Evolutionary conservation across 1,139 yeast species (phyloP).

Genomic region (Blastobotrys capitulatus): DNA sequence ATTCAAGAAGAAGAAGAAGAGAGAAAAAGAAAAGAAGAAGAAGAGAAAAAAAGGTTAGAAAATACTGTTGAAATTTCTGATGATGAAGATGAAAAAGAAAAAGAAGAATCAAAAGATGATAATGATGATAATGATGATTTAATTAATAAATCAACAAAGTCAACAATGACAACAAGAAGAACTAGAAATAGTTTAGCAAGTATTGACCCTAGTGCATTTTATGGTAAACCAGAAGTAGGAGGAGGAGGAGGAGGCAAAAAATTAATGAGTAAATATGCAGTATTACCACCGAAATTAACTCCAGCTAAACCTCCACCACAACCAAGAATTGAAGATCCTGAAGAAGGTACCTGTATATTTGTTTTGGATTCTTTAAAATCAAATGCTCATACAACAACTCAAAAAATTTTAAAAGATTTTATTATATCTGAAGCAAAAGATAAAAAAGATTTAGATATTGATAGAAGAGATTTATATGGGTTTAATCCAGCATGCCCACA

Average conservation of each 20-base stretch:
- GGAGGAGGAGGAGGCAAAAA: too few species aligned
- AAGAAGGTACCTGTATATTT: constrained; percentile 46
- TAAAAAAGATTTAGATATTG: constrained; percentile 46
- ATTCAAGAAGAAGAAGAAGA: background rate
- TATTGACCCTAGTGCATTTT: background rate
- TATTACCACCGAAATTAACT: background rate
- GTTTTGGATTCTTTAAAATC: constrained; percentile 67
- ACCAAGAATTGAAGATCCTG: constrained; percentile 3
- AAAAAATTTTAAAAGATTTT: constrained; percentile 49
- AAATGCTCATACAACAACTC: constrained; percentile 37
- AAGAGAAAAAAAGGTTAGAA: background rate
- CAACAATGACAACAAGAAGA: background rate
- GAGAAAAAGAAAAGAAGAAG: background rate
- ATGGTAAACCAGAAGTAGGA: too few species aligned
- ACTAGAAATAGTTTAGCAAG: background rate
- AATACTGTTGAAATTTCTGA: constrained; percentile 1
- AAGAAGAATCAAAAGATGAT: too few species aligned
- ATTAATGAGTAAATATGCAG: background rate
- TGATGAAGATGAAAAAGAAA: background rate
- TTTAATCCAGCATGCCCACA: constrained; percentile 63
- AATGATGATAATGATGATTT: too few species aligned
- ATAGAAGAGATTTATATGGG: constrained; percentile 39
- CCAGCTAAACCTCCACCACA: background rate
- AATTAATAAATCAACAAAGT: background rate
- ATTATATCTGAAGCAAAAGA: constrained; percentile 69